Percentiles rank a stretch among this genome's conserved stretches.
Evolutionary conservation across 1,284 basidiomycete species (phyloP).

Genomic region (Boletus mariae): DNA sequence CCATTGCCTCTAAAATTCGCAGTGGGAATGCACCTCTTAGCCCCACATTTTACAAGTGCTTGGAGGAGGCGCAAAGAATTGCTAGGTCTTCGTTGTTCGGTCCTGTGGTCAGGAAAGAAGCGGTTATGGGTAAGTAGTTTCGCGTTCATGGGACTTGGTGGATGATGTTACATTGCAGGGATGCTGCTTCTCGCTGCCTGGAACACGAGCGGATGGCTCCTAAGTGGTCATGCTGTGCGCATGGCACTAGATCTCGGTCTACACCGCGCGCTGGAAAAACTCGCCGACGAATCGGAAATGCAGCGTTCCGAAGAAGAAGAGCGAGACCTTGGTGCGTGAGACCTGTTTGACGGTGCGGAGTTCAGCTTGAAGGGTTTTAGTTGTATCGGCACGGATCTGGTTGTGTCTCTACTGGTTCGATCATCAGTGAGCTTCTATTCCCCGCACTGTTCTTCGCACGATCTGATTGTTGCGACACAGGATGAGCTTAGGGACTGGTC

Average conservation of each 20-base stretch:
- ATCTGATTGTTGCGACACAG: conserved; percentile 40
- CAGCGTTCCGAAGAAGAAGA: conserved; percentile 79
- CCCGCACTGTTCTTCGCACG: conserved; percentile 4
- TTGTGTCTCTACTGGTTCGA: conserved; percentile 92
- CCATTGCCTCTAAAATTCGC: conserved; percentile 87
- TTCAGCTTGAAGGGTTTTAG: conserved; percentile 39
- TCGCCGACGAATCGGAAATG: conserved; percentile 72
- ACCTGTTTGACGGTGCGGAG: neutral
- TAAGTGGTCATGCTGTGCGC: conserved; percentile 88
- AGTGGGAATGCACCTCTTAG: conserved; percentile 83
- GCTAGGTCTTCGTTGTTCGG: conserved; percentile 90
- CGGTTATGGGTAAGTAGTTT: conserved; percentile 70
- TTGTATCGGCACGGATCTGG: conserved; percentile 91
- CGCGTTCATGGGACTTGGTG: conserved; percentile 1
- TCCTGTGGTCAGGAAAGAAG: conserved; percentile 89
- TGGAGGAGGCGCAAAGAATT: conserved; percentile 92
- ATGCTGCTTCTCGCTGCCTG: conserved; percentile 90
- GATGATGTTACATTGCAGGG: conserved; percentile 41
- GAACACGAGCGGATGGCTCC: conserved; percentile 93
- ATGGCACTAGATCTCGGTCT: conserved; percentile 93
- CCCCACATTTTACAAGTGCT: conserved; percentile 82
- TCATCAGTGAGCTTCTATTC: conserved; percentile 62
- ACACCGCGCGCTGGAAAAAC: conserved; percentile 85
- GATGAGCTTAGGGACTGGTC: conserved; percentile 87
- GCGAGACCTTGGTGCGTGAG: conserved; percentile 68